Evolutionary conservation across 352 stramenopile species (phyloP).

Genomic region (Globisporangium nodosum): DNA sequence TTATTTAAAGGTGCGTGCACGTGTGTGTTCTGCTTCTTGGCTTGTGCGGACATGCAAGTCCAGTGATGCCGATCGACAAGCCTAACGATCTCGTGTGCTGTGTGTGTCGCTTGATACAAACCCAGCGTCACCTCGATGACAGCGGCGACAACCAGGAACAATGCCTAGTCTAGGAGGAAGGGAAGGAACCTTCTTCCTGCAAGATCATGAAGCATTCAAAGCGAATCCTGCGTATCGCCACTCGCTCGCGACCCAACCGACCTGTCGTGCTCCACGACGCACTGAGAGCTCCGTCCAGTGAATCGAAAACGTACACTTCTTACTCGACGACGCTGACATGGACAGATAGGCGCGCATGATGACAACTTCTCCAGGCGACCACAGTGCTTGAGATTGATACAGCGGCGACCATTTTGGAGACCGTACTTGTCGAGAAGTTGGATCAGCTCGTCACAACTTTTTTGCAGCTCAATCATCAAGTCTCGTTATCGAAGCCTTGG

Average conservation of each 20-base stretch:
- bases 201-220: not conserved
- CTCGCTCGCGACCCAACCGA: no score
- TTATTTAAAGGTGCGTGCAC: slow-evolving; percentile 69
- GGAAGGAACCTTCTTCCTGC: not conserved
- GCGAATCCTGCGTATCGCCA: no score
- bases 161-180: slow-evolving; percentile 9
- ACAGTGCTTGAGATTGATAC: no score
- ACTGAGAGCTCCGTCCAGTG: not conserved
- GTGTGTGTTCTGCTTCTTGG: not conserved
- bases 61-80: not conserved
- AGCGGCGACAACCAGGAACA: slow-evolving; percentile 8
- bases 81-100: slow-evolving; percentile 7
- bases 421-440: no score
- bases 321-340: no score
- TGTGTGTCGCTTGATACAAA: not conserved
- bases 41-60: not conserved
- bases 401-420: no score
- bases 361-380: no score
- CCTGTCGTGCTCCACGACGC: no score
- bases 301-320: not conserved
- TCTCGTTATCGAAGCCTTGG: no score
- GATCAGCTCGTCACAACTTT: no score
- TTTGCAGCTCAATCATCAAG: no score
- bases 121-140: slow-evolving; percentile 34
- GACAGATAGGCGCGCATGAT: no score